These are phyloP conservation scores for Boletus reticuloceps DNA, from an alignment of 768 basidiomycete genomes.

Conservation along the genomic window DNA sequence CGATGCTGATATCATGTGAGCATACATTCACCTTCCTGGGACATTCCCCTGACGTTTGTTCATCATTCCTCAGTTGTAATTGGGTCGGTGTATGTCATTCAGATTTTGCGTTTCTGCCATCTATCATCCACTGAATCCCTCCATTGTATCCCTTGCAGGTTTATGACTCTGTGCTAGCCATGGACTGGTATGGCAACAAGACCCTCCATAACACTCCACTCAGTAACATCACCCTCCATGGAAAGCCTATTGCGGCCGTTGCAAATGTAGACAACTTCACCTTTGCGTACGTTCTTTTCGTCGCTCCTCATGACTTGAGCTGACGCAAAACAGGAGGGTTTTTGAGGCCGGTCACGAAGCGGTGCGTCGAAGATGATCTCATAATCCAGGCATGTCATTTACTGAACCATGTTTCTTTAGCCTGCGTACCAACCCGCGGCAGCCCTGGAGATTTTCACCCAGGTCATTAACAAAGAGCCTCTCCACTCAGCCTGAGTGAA, in stretches of 20 bases:
- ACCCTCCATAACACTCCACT: constrained; percentile 39
- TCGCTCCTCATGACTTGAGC: background rate
- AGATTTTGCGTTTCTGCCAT: background rate
- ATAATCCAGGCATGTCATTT: background rate
- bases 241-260: constrained; percentile 51
- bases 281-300: constrained; percentile 51
- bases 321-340: constrained; percentile 40
- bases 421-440: constrained; percentile 30
- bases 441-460: constrained; percentile 36
- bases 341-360: constrained; percentile 62
- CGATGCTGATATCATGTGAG: constrained; percentile 28
- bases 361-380: constrained; percentile 35
- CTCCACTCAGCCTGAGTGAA: constrained; percentile 54
- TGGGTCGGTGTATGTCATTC: constrained; percentile 34
- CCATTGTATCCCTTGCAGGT: constrained; percentile 20
- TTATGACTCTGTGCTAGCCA: constrained; percentile 39
- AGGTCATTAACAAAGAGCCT: constrained; percentile 49
- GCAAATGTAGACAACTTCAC: constrained; percentile 66
- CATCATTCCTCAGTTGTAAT: constrained; percentile 10
- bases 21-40: background rate
- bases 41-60: constrained; percentile 2
- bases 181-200: constrained; percentile 46
- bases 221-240: constrained; percentile 56
- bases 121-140: background rate
- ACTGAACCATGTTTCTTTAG: constrained; percentile 28